These are phyloP conservation scores for Talaromyces sp. DNA, from an alignment of 2,329 filamentous ascomycete species.

Conservation along the genomic window DNA sequence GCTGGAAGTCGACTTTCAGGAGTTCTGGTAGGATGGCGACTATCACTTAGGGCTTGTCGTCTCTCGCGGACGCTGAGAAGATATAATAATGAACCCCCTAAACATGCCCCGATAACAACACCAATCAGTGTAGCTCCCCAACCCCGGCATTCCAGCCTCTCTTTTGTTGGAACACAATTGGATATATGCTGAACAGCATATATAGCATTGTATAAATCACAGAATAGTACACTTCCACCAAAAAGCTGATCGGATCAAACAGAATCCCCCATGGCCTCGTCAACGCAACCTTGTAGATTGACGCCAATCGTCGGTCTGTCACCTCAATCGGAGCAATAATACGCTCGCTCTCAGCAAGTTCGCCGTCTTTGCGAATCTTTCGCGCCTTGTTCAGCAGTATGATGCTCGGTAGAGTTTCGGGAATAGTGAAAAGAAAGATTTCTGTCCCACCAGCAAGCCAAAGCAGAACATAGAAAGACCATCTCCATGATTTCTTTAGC, in stretches of 20 bases:
- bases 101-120: not conserved
- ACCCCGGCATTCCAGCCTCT: constrained; percentile 57
- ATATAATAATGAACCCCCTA: too few species aligned
- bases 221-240: too few species aligned
- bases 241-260: too few species aligned
- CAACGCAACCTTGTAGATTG: not conserved
- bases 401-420: not conserved
- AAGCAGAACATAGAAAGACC: not conserved
- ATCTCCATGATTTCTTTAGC: not conserved
- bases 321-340: not conserved
- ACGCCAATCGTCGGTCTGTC: not conserved
- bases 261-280: too few species aligned
- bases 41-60: too few species aligned
- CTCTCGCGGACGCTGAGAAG: too few species aligned
- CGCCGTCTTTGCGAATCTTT: not conserved
- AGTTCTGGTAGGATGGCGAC: too few species aligned
- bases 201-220: constrained; percentile 8
- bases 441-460: not conserved
- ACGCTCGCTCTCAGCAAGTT: not conserved
- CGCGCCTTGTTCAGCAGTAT: not conserved
- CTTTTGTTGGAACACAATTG: constrained; percentile 51
- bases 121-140: constrained; percentile 51
- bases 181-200: constrained; percentile 39
- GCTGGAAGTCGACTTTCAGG: too few species aligned
- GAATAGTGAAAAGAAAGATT: not conserved